These are phyloP conservation scores for Tremellales sp. DNA, from an alignment of 1,284 basidiomycete species.

Conservation along the genomic window DNA sequence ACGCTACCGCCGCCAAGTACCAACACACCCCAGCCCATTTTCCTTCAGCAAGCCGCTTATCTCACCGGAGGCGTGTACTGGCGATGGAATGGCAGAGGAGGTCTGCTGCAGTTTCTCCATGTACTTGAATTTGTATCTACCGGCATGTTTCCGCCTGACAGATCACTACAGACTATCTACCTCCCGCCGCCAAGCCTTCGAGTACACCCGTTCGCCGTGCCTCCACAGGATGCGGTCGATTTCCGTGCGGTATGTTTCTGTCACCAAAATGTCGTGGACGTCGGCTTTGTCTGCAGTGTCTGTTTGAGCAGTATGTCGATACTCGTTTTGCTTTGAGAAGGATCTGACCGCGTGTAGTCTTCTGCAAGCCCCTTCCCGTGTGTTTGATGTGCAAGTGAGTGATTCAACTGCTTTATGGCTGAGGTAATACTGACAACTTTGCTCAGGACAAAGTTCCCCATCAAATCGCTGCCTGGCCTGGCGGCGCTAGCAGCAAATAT, in stretches of 20 bases:
- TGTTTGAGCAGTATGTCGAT: constrained; percentile 82
- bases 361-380: constrained; percentile 86
- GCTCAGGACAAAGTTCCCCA: constrained; percentile 82
- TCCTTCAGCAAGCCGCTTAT: constrained; percentile 95
- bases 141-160: not conserved
- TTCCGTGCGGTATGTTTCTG: constrained; percentile 98
- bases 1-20: constrained; percentile 71
- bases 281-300: constrained; percentile 96
- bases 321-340: not conserved
- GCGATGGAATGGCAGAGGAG: constrained; percentile 63
- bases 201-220: constrained; percentile 67
- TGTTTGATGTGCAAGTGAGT: constrained; percentile 82
- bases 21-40: constrained; percentile 67
- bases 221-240: constrained; percentile 91
- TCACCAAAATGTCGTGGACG: constrained; percentile 92
- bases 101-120: constrained; percentile 80
- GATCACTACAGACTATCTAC: constrained; percentile 70
- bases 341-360: constrained; percentile 56
- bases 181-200: constrained; percentile 78
- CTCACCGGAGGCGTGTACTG: constrained; percentile 93
- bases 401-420: not conserved
- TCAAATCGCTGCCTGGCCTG: constrained; percentile 77
- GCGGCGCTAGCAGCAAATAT: constrained; percentile 49
- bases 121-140: constrained; percentile 53
- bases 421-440: not conserved